These are phyloP conservation scores for Neofusicoccum sp. DNA, from an alignment of 2,329 filamentous ascomycete genomes.

Conservation along the genomic window DNA sequence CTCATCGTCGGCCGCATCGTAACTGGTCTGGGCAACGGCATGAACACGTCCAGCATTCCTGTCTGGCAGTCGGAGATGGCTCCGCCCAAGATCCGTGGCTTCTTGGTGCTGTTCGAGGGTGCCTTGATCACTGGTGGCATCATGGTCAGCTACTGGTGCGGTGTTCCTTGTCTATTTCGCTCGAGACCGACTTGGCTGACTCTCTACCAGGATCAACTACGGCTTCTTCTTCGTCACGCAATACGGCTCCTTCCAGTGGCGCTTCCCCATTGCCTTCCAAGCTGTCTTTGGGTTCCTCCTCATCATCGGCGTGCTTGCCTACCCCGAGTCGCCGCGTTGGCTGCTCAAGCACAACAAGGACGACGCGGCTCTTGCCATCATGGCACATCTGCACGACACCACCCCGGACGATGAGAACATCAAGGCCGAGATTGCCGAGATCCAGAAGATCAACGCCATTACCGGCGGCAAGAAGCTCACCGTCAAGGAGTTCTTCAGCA, in stretches of 20 bases:
- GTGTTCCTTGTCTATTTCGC: background rate
- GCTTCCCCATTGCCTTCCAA: constrained; percentile 54
- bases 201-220: constrained; percentile 40
- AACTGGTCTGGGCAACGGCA: constrained; percentile 54
- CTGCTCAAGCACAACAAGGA: constrained; percentile 37
- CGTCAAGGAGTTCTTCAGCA: constrained; percentile 55
- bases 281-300: constrained; percentile 47
- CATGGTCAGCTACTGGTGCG: constrained; percentile 48
- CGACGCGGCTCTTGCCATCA: constrained; percentile 49
- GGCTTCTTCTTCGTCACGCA: constrained; percentile 38
- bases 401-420: constrained; percentile 55
- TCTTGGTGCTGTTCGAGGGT: constrained; percentile 58
- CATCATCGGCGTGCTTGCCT: constrained; percentile 39
- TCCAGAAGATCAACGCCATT: constrained; percentile 51
- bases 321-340: constrained; percentile 33
- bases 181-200: background rate
- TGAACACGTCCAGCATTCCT: constrained; percentile 55
- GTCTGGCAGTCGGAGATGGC: constrained; percentile 54
- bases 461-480: constrained; percentile 37
- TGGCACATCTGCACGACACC: constrained; percentile 48
- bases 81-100: constrained; percentile 56
- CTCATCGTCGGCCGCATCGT: constrained; percentile 53
- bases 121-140: constrained; percentile 51
- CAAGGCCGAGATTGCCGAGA: constrained; percentile 59
- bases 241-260: constrained; percentile 44